Evolutionary conservation across 441 rosid genomes (phyloP).

Genomic region (Biscutella laevigata): DNA sequence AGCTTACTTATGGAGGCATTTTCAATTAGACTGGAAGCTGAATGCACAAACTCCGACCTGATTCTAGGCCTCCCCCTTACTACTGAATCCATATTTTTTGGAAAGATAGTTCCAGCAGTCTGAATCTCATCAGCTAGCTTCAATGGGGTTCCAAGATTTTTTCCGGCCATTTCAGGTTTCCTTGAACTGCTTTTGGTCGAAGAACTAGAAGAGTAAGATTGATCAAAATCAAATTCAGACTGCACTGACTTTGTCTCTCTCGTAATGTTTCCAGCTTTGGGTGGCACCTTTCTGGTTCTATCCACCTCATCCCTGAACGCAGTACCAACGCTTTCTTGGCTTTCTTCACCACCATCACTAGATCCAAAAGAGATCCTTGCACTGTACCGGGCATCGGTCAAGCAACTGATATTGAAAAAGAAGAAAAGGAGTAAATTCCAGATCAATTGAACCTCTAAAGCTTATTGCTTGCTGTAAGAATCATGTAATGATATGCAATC

Average conservation of each 20-base stretch:
- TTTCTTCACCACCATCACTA: constrained; percentile 18
- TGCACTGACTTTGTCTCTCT: constrained; percentile 49
- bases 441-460: not conserved
- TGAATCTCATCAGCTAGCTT: constrained; percentile 71
- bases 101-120: constrained; percentile 66
- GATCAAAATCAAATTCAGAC: constrained; percentile 44
- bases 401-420: constrained; percentile 35
- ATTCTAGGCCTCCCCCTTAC: constrained; percentile 36
- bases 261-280: constrained; percentile 25
- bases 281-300: constrained; percentile 1
- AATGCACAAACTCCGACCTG: constrained; percentile 52
- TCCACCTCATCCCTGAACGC: constrained; percentile 16
- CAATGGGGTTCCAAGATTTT: constrained; percentile 41
- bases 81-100: constrained; percentile 31
- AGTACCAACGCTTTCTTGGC: constrained; percentile 27
- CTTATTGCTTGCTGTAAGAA: not conserved
- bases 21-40: constrained; percentile 30
- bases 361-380: constrained; percentile 30
- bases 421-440: constrained; percentile 10
- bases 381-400: constrained; percentile 31
- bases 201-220: constrained; percentile 28
- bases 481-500: not conserved
- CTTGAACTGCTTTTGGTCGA: constrained; percentile 26
- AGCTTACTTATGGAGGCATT: constrained; percentile 5
- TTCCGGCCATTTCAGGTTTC: constrained; percentile 26